phyloP scores from a whole-genome alignment of 2,329 filamentous ascomycete genomes.

The Magnaporthales sp. region DNA sequence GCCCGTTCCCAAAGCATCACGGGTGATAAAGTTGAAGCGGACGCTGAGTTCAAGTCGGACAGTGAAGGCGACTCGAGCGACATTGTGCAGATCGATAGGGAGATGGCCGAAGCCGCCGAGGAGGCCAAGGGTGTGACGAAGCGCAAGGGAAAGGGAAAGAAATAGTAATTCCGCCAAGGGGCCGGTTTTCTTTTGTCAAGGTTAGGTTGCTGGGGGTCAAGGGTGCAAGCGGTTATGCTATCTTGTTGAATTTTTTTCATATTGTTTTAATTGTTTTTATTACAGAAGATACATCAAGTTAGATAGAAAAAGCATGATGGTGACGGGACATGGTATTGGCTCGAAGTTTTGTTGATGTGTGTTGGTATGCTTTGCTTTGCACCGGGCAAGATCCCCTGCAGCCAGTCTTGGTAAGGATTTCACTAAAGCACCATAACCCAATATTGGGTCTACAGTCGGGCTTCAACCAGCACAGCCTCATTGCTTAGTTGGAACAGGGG shows the following conservation, averaged over 20 bases:
- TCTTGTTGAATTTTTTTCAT: neutral
- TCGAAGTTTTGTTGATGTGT: neutral
- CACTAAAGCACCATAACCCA: neutral
- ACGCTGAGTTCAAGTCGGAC: slow-evolving; percentile 3
- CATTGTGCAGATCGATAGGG: slow-evolving; percentile 4
- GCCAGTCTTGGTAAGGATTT: neutral
- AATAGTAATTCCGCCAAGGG: neutral
- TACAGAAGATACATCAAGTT: neutral
- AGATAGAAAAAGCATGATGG: neutral
- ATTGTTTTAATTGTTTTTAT: neutral
- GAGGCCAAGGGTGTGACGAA: slow-evolving; percentile 3
- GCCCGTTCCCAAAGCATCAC: slow-evolving; percentile 10
- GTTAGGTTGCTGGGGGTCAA: neutral
- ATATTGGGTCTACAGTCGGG: neutral
- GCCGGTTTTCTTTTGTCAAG: neutral
- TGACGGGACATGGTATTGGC: neutral
- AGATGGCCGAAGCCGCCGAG: neutral
- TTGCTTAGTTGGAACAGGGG: neutral
- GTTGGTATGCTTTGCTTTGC: neutral
- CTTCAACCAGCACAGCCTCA: neutral
- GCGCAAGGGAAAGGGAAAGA: slow-evolving; percentile 2
- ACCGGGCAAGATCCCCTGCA: neutral
- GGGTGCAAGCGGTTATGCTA: neutral
- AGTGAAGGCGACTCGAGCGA: slow-evolving; percentile 4
- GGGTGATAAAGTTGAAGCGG: slow-evolving; percentile 6